Conservation (phyloP, 805 yeast genomes). For the Candida germanica region DNA sequence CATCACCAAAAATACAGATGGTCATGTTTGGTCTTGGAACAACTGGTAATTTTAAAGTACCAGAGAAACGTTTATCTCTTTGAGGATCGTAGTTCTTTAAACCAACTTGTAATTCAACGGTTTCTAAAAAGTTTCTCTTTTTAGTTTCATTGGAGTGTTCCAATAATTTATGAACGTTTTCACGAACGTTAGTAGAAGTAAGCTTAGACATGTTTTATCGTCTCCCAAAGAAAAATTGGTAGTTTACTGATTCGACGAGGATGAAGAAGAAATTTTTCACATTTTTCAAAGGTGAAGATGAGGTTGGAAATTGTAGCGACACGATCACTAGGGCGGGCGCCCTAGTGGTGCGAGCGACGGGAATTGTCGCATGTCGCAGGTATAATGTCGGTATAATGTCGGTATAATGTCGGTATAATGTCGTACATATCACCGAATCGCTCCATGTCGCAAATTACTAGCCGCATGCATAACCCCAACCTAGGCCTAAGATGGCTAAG, state of each 20-base stretch:
- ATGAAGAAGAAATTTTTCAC: conserved; percentile 20
- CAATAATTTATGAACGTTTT: conserved; percentile 88
- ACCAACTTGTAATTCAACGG: conserved; percentile 99
- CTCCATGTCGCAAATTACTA: no score
- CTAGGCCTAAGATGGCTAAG: no score
- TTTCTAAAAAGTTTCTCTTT: conserved; percentile 99
- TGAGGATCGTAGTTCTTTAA: conserved; percentile 99
- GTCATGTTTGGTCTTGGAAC: conserved; percentile 99
- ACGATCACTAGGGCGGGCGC: no score
- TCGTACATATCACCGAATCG: no score
- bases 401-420: no score
- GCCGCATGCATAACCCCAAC: no score
- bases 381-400: no score
- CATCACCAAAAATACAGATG: conserved; percentile 99
- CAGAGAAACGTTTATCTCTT: conserved; percentile 99
- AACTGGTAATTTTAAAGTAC: conserved; percentile 95
- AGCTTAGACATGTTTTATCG: conserved; percentile 80
- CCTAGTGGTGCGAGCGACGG: no score
- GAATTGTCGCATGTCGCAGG: no score
- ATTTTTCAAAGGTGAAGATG: no score
- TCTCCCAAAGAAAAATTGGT: conserved; percentile 64
- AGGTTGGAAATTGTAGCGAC: no score
- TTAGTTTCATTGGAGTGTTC: conserved; percentile 89
- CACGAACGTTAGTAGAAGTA: conserved; percentile 92
- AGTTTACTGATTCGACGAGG: conserved; percentile 55